A percentile compares a stretch with the other conserved stretches of the same genome.
phyloP scores from a whole-genome alignment of 495 filamentous ascomycete genomes.

The Penicillium goetzii region DNA sequence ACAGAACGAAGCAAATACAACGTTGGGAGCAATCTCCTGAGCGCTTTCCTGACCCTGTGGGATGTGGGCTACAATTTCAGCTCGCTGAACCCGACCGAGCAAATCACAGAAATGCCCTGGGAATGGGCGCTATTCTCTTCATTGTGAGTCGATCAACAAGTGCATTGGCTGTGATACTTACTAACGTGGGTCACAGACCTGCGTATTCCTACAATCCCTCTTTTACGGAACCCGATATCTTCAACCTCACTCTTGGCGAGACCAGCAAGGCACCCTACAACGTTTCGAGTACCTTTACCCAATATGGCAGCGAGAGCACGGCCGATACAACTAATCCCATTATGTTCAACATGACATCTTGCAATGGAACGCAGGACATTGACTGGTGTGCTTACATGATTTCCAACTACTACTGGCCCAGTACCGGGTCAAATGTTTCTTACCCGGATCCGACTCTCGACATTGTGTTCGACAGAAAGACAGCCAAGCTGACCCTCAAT shows the following conservation, averaged over 20 bases:
- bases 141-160: background rate
- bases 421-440: background rate
- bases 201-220: background rate
- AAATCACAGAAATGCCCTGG: background rate
- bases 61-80: background rate
- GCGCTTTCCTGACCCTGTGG: background rate
- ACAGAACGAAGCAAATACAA: background rate
- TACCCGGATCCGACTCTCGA: constrained; percentile 6
- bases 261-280: constrained; percentile 8
- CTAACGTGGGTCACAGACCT: background rate
- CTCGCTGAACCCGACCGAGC: background rate
- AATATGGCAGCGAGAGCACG: background rate
- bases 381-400: background rate
- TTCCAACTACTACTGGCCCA: background rate
- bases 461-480: constrained; percentile 9
- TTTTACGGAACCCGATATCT: background rate
- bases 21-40: background rate
- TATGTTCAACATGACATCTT: constrained; percentile 3
- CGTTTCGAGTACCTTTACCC: background rate
- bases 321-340: background rate
- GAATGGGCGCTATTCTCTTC: background rate
- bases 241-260: constrained; percentile 7
- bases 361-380: background rate
- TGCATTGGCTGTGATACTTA: background rate
- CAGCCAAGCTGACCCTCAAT: constrained; percentile 3